Conservation (phyloP, 192 early-diverging fungal genomes). For the Backusella mclennaniae region DNA sequence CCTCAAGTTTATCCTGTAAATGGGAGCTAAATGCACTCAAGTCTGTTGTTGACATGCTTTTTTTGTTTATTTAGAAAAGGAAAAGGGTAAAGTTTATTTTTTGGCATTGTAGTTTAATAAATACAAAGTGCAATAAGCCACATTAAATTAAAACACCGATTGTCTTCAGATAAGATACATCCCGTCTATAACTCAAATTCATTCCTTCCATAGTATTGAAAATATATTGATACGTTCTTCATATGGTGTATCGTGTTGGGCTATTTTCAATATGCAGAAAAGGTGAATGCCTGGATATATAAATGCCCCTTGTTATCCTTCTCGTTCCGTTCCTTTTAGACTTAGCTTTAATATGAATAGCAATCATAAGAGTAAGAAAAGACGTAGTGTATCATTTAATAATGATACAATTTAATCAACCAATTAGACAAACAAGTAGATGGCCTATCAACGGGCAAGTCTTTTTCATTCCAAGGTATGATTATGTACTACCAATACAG, state of each 20-base stretch:
- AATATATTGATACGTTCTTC: neutral
- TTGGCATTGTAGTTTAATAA: neutral
- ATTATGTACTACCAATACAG: too few relatives aligned
- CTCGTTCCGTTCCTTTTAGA: too few relatives aligned
- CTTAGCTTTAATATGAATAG: too few relatives aligned
- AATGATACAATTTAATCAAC: too few relatives aligned
- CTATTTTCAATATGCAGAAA: too few relatives aligned
- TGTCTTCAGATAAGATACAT: too few relatives aligned
- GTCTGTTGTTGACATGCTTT: neutral
- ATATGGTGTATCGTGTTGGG: neutral
- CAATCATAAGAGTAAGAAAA: too few relatives aligned
- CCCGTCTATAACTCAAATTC: too few relatives aligned
- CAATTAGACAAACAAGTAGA: too few relatives aligned
- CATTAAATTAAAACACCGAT: neutral
- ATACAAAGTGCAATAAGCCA: neutral
- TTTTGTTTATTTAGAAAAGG: neutral
- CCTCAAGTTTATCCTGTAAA: neutral
- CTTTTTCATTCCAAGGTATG: too few relatives aligned
- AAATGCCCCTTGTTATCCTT: neutral
- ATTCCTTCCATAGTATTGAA: neutral
- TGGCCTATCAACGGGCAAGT: too few relatives aligned
- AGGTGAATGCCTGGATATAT: neutral
- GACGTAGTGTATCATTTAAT: too few relatives aligned
- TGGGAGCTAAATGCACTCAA: neutral
- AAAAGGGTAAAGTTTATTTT: neutral